Percentiles rank a stretch among this genome's conserved stretches.
phyloP scores from a whole-genome alignment of 2,329 filamentous ascomycete genomes.

The Oidium heveae region DNA sequence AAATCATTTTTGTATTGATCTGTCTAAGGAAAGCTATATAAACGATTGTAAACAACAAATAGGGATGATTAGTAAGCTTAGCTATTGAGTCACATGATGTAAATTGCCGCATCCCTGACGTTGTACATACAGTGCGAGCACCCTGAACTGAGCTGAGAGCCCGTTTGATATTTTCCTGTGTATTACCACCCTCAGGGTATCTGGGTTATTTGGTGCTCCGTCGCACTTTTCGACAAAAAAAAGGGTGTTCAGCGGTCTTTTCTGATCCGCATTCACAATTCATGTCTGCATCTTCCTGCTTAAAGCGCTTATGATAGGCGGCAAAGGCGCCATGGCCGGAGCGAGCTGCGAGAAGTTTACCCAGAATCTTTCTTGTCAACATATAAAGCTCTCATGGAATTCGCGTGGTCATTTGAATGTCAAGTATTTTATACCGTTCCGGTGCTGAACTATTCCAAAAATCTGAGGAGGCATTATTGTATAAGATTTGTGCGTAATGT shows the following conservation, averaged over 20 bases:
- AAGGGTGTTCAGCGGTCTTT: not conserved
- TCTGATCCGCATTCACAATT: not conserved
- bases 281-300: not conserved
- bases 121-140: not conserved
- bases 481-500: not conserved
- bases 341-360: not conserved
- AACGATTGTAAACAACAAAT: too few species aligned
- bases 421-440: not conserved
- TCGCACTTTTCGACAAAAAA: not conserved
- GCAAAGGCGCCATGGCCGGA: not conserved
- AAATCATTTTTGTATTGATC: too few species aligned
- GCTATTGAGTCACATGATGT: too few species aligned
- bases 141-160: not conserved
- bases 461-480: not conserved
- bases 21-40: too few species aligned
- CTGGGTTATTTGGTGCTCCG: not conserved
- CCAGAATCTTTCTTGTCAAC: not conserved
- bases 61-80: too few species aligned
- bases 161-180: not conserved
- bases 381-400: slow-evolving; percentile 1
- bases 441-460: not conserved
- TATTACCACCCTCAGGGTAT: not conserved
- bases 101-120: too few species aligned
- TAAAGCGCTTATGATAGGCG: too few species aligned
- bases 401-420: not conserved